Conservation (phyloP, 176 grass and related monocot genomes). For the Musa itinerans region DNA sequence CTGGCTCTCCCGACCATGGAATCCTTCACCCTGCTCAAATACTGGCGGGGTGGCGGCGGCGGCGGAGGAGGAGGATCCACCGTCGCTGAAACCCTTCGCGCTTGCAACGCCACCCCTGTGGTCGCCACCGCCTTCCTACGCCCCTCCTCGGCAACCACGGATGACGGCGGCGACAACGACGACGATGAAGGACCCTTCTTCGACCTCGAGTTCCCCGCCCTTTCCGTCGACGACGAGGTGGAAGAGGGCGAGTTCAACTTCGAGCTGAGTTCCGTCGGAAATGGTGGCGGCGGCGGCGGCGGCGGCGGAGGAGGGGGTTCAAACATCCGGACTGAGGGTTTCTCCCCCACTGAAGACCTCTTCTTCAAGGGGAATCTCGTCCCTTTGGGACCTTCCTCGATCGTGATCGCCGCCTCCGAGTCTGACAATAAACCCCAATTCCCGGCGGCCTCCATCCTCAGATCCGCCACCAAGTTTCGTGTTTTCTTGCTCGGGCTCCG, state of each 20-base stretch:
- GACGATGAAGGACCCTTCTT: slow-evolving; percentile 88
- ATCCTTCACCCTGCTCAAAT: slow-evolving; percentile 71
- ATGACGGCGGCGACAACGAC: slow-evolving; percentile 21
- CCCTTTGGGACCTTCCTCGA: slow-evolving; percentile 9
- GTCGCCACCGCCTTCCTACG: slow-evolving; percentile 5
- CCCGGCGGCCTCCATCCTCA: slow-evolving; percentile 37
- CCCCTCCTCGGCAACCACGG: neutral
- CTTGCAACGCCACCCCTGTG: slow-evolving; percentile 18
- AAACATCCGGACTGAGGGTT: slow-evolving; percentile 1
- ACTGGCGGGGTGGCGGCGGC: slow-evolving; percentile 49
- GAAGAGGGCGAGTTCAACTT: slow-evolving; percentile 20
- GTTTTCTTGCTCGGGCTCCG: slow-evolving; percentile 61
- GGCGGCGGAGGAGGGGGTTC: no score
- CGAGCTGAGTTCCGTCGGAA: no score
- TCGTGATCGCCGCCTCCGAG: slow-evolving; percentile 14
- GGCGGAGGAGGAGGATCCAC: slow-evolving; percentile 16
- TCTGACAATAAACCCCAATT: slow-evolving; percentile 2
- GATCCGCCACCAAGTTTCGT: slow-evolving; percentile 62
- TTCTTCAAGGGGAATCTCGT: slow-evolving; percentile 27
- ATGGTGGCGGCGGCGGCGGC: no score
- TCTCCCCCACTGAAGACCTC: slow-evolving; percentile 28
- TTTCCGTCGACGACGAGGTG: slow-evolving; percentile 27
- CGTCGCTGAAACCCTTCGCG: slow-evolving; percentile 14
- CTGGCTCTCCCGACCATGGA: slow-evolving; percentile 43
- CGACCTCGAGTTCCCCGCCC: slow-evolving; percentile 82